Percentiles rank a stretch among this genome's conserved stretches.
Evolutionary conservation across 2,329 filamentous ascomycete genomes (phyloP).

Genomic region (Arthrobotrys sphaeroides): DNA sequence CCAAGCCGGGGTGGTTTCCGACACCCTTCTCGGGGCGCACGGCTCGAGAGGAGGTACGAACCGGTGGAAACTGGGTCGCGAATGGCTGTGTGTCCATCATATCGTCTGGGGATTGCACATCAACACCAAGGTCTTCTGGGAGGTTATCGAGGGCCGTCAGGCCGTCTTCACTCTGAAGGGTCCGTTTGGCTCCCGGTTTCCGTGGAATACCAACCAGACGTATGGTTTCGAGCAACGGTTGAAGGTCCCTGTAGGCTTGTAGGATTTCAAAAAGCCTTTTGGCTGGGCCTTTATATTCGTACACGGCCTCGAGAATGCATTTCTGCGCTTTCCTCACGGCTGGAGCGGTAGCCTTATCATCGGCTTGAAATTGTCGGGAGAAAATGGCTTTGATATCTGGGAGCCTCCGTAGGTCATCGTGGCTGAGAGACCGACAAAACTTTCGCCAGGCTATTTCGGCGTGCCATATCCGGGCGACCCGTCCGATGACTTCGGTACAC

Average conservation of each 20-base stretch:
- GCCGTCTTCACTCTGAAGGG: background rate
- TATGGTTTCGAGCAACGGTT: background rate
- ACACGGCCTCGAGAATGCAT: conserved; percentile 18
- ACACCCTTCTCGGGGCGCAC: background rate
- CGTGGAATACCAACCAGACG: background rate
- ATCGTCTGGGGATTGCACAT: background rate
- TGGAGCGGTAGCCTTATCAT: background rate
- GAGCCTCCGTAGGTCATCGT: background rate
- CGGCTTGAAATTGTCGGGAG: background rate
- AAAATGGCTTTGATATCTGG: conserved; percentile 10
- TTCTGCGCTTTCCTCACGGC: conserved; percentile 1
- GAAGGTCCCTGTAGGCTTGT: conserved; percentile 13
- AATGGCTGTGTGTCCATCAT: conserved; percentile 16
- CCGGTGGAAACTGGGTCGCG: conserved; percentile 25
- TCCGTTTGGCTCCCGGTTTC: conserved; percentile 13
- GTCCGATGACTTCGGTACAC: conserved; percentile 3
- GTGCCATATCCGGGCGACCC: conserved; percentile 35
- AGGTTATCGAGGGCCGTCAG: background rate
- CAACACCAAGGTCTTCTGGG: background rate
- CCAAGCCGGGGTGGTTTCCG: background rate
- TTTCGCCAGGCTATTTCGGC: conserved; percentile 30
- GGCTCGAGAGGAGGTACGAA: background rate
- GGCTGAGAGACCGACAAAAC: conserved; percentile 8
- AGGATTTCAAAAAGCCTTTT: conserved; percentile 21
- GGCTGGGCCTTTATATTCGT: background rate